phyloP scores from a whole-genome alignment of 495 filamentous ascomycete genomes.

The Neurospora sp. region DNA sequence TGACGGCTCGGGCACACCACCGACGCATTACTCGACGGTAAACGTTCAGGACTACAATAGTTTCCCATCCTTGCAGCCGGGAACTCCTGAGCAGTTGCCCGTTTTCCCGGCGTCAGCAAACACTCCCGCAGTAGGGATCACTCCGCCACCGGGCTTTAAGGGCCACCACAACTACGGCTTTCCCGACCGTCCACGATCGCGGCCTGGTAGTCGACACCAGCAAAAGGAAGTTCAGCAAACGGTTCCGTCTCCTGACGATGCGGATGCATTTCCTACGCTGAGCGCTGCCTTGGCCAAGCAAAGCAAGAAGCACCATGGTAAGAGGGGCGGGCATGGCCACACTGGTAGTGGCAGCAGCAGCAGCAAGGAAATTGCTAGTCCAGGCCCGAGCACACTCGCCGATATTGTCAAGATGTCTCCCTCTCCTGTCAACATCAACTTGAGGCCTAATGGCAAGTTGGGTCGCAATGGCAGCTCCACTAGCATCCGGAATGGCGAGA shows the following conservation, averaged over 20 bases:
- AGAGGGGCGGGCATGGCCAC: conserved; percentile 68
- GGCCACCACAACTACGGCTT: conserved; percentile 34
- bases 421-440: conserved; percentile 48
- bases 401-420: conserved; percentile 92
- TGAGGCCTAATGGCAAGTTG: conserved; percentile 40
- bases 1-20: conserved; percentile 50
- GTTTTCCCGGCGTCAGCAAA: conserved; percentile 43
- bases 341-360: conserved; percentile 6
- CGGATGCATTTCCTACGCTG: conserved; percentile 92
- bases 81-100: conserved; percentile 47
- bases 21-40: conserved; percentile 52
- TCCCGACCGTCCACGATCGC: conserved; percentile 60
- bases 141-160: conserved; percentile 55
- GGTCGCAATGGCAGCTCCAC: conserved; percentile 44
- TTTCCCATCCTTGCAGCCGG: conserved; percentile 73
- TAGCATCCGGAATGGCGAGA: conserved; percentile 54
- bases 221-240: conserved; percentile 55
- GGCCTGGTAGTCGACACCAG: conserved; percentile 78
- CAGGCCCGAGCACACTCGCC: conserved; percentile 78
- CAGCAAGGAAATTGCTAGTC: conserved; percentile 52
- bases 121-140: conserved; percentile 39
- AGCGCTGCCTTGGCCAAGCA: conserved; percentile 67
- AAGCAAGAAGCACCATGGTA: conserved; percentile 83
- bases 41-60: conserved; percentile 79
- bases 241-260: conserved; percentile 80